Evolutionary conservation across 2,329 filamentous ascomycete genomes (phyloP), one percentile per base, ranked within the genome.

Genomic region (Aspergillus ibericus): DNA sequence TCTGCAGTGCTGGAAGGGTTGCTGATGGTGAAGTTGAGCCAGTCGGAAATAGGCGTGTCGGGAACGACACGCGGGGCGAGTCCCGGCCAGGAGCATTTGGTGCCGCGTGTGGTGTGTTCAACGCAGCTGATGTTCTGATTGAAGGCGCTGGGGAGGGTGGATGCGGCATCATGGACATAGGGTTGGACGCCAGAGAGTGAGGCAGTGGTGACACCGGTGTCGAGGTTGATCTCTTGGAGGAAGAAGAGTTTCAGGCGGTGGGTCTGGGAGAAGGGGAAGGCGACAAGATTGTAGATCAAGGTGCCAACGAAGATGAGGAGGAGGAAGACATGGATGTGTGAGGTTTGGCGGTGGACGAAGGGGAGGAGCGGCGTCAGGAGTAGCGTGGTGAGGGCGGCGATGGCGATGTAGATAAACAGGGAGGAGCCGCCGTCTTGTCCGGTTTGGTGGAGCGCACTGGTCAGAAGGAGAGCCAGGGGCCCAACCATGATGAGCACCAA

Each of bases 161-260:
- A 77, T 57, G 95, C 84, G 47, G 93, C 85, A 34, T 83, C 77
- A 12, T 84, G 80, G 1, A 95, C 77, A 71, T 87, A 96, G 4
- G 85, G 80, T 62, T 86, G 81, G 2, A 92, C 72, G 0, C 92
- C 92, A 0, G 81, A 83, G 8, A 96, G 78, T 34, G 85, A 86
- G 40, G 93, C 89, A 2, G 78, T 80, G 64, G 92, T 91, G 13
- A 82, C 78, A n/a, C 88, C 87, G 4, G 82, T 85, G 64, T 91
- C 89, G 9, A 96, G 83, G 64, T 96, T 85, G 49, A 97, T 80
- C 9, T 85, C 84, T 72, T 99, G 93, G 51, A 90, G 80, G 73
- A 98, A 97, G 75, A 88, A 96, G 49, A 93, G 82, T 75, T 98
- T 98, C 74, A 96, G 86, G 36, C 91, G 85, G 71, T 88, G 90